Conservation (phyloP, 495 filamentous ascomycete genomes). For the Aspergillus bridgeri region DNA sequence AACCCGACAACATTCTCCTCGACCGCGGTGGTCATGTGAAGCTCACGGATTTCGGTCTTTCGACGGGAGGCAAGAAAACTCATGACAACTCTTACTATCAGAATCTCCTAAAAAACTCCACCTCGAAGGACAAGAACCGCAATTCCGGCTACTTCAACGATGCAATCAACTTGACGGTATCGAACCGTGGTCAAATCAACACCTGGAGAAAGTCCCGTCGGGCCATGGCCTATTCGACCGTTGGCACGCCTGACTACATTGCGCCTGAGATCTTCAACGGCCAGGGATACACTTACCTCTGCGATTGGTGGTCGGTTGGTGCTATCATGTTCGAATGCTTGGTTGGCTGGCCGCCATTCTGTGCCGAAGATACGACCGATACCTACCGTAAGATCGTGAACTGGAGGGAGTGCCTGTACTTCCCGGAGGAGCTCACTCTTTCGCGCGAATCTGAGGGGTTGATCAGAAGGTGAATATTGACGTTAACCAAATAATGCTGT, state of each 20-base stretch:
- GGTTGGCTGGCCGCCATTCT: constrained; percentile 98
- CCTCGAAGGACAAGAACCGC: constrained; percentile 63
- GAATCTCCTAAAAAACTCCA: constrained; percentile 84
- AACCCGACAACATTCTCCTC: constrained; percentile 97
- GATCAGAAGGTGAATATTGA: constrained; percentile 66
- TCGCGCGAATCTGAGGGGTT: constrained; percentile 83
- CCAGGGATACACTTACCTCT: constrained; percentile 90
- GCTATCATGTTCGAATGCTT: constrained; percentile 99
- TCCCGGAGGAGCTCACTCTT: constrained; percentile 89
- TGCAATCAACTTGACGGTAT: constrained; percentile 97
- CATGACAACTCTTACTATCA: constrained; percentile 99
- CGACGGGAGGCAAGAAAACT: constrained; percentile 94
- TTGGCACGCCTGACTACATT: constrained; percentile 98
- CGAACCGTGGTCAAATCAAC: constrained; percentile 94
- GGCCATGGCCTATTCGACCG: constrained; percentile 95
- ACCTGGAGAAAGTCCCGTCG: constrained; percentile 96
- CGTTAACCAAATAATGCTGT: not conserved
- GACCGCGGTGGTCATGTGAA: constrained; percentile 96
- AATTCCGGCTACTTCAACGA: constrained; percentile 88
- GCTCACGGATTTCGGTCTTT: constrained; percentile 96
- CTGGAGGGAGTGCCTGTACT: constrained; percentile 92
- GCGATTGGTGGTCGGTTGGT: constrained; percentile 98
- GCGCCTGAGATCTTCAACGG: constrained; percentile 97
- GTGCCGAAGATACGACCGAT: constrained; percentile 93
- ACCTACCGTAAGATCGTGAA: constrained; percentile 99